Evolutionary conservation across 202 grass and related monocot genomes (phyloP).

Genomic region (Dendrocalamus latiflorus): DNA sequence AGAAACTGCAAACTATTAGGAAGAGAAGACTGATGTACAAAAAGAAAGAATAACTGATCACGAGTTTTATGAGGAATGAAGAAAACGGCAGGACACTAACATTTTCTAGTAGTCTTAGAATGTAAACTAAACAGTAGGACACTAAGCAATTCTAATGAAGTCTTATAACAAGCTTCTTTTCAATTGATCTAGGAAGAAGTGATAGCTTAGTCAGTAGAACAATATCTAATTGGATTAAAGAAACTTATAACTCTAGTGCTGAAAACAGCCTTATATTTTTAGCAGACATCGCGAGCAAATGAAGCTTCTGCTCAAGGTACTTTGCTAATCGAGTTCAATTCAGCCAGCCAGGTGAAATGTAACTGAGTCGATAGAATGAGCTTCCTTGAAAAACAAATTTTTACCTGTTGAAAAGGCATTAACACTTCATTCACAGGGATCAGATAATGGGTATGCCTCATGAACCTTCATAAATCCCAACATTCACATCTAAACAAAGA

Average conservation of each 20-base stretch:
- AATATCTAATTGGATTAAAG: not conserved
- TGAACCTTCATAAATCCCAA: not conserved
- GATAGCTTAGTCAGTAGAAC: not conserved
- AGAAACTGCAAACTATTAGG: constrained; percentile 2
- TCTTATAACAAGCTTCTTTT: not conserved
- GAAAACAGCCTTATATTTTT: not conserved
- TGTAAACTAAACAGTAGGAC: not conserved
- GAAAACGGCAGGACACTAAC: not conserved
- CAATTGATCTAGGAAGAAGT: not conserved
- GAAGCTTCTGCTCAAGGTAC: not conserved
- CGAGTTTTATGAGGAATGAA: not conserved
- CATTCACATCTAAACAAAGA: not conserved
- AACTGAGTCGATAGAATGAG: not conserved
- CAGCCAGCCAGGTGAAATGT: not conserved
- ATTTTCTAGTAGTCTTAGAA: not conserved
- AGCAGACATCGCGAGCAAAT: not conserved
- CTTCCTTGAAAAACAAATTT: not conserved
- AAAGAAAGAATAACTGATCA: not conserved
- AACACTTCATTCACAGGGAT: not conserved
- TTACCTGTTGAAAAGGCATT: not conserved
- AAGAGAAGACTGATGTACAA: not conserved
- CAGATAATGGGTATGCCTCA: not conserved
- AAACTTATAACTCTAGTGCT: not conserved
- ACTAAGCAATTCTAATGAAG: not conserved
- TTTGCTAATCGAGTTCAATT: not conserved